Percentiles rank a stretch among this genome's conserved stretches.
These are phyloP conservation scores for Leccinum ponderosum DNA, from an alignment of 1,284 basidiomycete genomes.

Conservation along the genomic window DNA sequence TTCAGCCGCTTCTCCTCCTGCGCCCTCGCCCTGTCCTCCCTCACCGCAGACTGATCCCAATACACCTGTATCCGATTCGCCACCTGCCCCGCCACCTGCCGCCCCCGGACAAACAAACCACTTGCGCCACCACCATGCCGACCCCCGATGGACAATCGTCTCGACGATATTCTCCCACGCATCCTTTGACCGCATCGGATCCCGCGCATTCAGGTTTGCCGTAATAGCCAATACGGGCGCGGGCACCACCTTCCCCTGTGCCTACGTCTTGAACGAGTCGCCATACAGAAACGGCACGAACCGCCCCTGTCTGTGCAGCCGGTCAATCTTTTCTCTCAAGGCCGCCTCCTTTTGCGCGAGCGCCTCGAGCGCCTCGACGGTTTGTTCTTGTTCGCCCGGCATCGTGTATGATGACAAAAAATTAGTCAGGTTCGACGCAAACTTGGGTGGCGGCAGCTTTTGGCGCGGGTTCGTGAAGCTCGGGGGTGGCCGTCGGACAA, in stretches of 20 bases:
- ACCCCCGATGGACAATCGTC: conserved; percentile 40
- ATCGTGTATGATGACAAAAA: conserved; percentile 64
- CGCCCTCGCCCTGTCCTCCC: conserved; percentile 61
- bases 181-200: conserved; percentile 43
- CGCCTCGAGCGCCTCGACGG: conserved; percentile 42
- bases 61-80: conserved; percentile 73
- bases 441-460: conserved; percentile 51
- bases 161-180: conserved; percentile 58
- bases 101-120: conserved; percentile 40
- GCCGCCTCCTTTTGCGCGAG: conserved; percentile 51
- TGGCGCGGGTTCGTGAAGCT: conserved; percentile 69
- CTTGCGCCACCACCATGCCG: conserved; percentile 37
- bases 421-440: conserved; percentile 51
- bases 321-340: conserved; percentile 54
- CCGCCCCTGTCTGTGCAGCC: conserved; percentile 42
- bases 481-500: conserved; percentile 64
- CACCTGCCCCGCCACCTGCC: conserved; percentile 55
- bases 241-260: conserved; percentile 6
- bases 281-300: conserved; percentile 29
- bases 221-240: conserved; percentile 10
- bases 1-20: conserved; percentile 72
- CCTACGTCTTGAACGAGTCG: conserved; percentile 21
- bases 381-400: conserved; percentile 51
- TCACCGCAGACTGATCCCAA: conserved; percentile 72
- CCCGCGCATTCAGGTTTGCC: conserved; percentile 18